Conservation (phyloP, 805 yeast species). For the Monosporozyma unispora region DNA sequence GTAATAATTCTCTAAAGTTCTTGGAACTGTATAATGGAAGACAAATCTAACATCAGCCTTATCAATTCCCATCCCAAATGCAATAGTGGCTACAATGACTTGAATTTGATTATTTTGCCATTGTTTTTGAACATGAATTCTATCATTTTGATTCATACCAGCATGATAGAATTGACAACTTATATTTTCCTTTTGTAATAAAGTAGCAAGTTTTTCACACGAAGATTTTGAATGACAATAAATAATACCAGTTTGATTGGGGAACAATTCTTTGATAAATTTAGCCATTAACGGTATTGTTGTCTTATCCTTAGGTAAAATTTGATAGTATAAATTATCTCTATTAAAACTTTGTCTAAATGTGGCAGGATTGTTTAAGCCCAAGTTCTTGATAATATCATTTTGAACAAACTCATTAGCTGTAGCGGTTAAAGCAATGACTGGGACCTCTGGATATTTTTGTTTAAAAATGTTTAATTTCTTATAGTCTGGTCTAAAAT, state of each 20-base stretch:
- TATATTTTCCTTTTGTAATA: conserved; percentile 52
- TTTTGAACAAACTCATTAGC: conserved; percentile 84
- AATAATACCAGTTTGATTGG: conserved; percentile 69
- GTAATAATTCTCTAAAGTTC: conserved; percentile 90
- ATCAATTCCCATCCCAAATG: conserved; percentile 99
- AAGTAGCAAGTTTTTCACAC: conserved; percentile 71
- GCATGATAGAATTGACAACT: conserved; percentile 79
- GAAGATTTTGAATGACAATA: conserved; percentile 87
- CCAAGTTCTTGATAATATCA: conserved; percentile 76
- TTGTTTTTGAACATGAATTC: conserved; percentile 57
- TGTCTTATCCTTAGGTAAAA: conserved; percentile 53
- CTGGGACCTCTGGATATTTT: conserved; percentile 70
- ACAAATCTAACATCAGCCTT: conserved; percentile 93
- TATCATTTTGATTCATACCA: conserved; percentile 76
- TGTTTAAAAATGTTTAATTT: conserved; percentile 63
- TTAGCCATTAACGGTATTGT: conserved; percentile 48
- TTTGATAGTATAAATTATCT: conserved; percentile 72
- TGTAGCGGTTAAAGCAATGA: conserved; percentile 95
- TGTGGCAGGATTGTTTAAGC: conserved; percentile 50
- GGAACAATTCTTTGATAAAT: conserved; percentile 43
- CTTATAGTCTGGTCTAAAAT: conserved; percentile 92
- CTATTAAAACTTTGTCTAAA: conserved; percentile 90
- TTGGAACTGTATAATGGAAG: conserved; percentile 77
- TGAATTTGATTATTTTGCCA: conserved; percentile 74
- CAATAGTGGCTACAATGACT: conserved; percentile 93